phyloP scores from a whole-genome alignment of 371 early-diverging fungal species.

The Polyrhizophydium stewartii region DNA sequence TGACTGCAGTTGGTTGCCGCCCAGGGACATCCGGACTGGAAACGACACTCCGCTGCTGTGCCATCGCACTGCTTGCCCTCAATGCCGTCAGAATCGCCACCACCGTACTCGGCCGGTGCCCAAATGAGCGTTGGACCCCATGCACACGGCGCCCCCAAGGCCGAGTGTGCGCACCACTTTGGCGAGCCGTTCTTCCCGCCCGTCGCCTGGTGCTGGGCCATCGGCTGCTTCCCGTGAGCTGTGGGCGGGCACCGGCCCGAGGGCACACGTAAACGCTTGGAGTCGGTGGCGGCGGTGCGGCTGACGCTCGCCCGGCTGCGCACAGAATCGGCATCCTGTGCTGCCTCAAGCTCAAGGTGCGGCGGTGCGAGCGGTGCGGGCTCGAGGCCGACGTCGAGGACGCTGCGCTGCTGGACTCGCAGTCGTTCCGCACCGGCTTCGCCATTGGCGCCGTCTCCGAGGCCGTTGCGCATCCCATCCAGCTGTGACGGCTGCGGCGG shows the following conservation, averaged over 20 bases:
- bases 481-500: too few species aligned
- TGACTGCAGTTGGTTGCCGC: too few species aligned
- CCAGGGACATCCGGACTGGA: too few species aligned
- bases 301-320: background rate
- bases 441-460: background rate
- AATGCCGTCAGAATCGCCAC: too few species aligned
- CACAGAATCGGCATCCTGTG: background rate
- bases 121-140: too few species aligned
- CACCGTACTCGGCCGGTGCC: too few species aligned
- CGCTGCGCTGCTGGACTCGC: too few species aligned
- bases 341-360: background rate
- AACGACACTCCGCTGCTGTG: too few species aligned
- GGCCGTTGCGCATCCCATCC: background rate
- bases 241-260: too few species aligned
- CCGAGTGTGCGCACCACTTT: background rate
- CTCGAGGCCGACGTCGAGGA: background rate
- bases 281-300: too few species aligned
- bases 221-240: background rate
- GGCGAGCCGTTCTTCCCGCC: background rate
- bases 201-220: constrained; percentile 2
- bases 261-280: background rate
- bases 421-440: background rate
- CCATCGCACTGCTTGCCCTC: too few species aligned
- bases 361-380: background rate
- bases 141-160: background rate